Base-by-base conservation (phyloP, 176 grass and related monocot genomes). In the Alloteropsis semialata region DNA sequence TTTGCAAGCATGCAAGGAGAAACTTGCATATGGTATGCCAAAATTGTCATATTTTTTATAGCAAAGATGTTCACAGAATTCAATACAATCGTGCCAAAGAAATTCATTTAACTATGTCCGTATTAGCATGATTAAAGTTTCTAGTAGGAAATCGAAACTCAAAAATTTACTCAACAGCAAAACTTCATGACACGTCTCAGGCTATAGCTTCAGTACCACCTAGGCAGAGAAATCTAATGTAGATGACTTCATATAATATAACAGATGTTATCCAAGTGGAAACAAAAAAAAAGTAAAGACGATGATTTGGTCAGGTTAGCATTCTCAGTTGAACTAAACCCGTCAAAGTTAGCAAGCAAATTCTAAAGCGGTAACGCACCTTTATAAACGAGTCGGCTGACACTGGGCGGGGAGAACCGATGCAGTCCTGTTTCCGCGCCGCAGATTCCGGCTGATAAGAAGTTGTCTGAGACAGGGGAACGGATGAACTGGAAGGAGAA, bases 361-460 rank as follows among this genome's bases (percentile, higher is more conserved):
- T 77, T 61, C 32, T 58, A 44, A 51, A 46, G 51, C 10, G 22
- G n/a, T n/a, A 38, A 85, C 75, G 74, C 71, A 97, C 94, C 94
- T 97, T 97, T 43, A 88, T 19, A 85, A 97, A 92, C 64, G 34
- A 90, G 77, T 82, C 80, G 18, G 74, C 60, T 5, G 84, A 67
- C 45, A 63, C 68, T 15, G 74, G 71, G 36, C 38, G 58, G 21
- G 84, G 63, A 42, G 68, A 88, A 88, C 77, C 60, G 76, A 80
- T 59, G 42, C 30, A 45, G 22, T 85, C 70, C 70, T 79, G 72
- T 48, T 70, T 46, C 54, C 50, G 69, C 61, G 77, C 67, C 28
- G 61, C 45, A 6, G 75, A 65, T n/a, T 61, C 27, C 56, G 57
- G 65, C 5, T 39, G 86, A 29, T 46, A 78, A 44, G 27, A 33